Conservation (phyloP, 495 filamentous ascomycete genomes). For the Penicillium flavigenum region DNA sequence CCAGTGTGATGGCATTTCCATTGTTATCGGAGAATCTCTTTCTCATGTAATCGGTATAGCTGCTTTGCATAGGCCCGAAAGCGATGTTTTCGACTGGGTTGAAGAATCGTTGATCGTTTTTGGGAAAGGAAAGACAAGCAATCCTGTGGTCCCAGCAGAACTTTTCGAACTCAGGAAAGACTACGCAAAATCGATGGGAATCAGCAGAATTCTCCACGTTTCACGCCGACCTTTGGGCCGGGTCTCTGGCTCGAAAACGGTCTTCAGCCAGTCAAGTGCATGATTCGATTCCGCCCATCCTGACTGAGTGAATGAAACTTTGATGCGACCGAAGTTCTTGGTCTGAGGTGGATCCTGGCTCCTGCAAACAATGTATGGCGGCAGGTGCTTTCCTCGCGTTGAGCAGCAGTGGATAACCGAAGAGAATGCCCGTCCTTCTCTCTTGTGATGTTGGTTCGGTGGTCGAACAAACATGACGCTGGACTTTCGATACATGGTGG, state of each 20-base stretch:
- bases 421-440: not conserved
- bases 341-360: constrained; percentile 1
- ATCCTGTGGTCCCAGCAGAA: not conserved
- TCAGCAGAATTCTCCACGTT: not conserved
- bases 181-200: constrained; percentile 1
- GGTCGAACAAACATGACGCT: not conserved
- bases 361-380: constrained; percentile 1
- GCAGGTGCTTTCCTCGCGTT: not conserved
- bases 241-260: not conserved
- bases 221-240: not conserved
- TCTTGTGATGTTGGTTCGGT: not conserved
- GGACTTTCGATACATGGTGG: not conserved
- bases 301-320: not conserved
- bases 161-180: constrained; percentile 1
- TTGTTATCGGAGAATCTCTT: not conserved
- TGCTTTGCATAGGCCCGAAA: not conserved
- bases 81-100: constrained; percentile 3
- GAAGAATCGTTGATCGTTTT: not conserved
- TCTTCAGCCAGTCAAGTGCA: constrained; percentile 1
- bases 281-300: not conserved
- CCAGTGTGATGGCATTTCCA: not conserved
- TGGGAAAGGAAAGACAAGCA: not conserved
- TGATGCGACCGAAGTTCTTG: not conserved
- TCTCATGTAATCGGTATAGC: not conserved
- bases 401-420: constrained; percentile 6